Percentiles rank a stretch among this genome's conserved stretches.
phyloP scores from a whole-genome alignment of 345 rosid genomes.

The Hypericum androsaemum region DNA sequence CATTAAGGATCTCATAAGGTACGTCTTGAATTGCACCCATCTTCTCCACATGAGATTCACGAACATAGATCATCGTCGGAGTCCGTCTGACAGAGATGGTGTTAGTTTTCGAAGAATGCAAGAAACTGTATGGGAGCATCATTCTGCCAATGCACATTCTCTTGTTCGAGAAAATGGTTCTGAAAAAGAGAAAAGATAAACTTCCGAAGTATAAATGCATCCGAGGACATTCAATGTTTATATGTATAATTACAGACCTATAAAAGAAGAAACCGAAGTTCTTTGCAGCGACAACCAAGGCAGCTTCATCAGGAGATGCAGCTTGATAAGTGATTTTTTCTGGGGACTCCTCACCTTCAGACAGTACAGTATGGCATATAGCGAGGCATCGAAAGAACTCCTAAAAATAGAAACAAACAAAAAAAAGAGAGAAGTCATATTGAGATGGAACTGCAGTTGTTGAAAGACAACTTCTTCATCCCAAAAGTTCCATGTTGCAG shows the following conservation, averaged over 20 bases:
- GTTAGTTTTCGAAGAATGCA: background rate
- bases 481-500: too few species aligned
- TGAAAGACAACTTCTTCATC: too few species aligned
- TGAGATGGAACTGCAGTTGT: too few species aligned
- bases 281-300: conserved; percentile 93
- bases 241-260: conserved; percentile 32
- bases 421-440: too few species aligned
- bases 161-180: too few species aligned
- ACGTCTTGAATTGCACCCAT: conserved; percentile 82
- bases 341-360: conserved; percentile 96
- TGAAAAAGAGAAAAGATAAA: too few species aligned
- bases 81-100: conserved; percentile 56
- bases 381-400: conserved; percentile 99
- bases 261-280: conserved; percentile 96
- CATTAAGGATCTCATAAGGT: conserved; percentile 87
- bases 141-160: too few species aligned
- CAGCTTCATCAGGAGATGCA: conserved; percentile 99
- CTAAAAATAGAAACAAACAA: conserved; percentile 26
- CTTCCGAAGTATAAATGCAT: too few species aligned
- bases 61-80: conserved; percentile 83
- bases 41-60: conserved; percentile 97
- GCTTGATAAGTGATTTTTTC: conserved; percentile 93
- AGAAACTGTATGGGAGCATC: too few species aligned
- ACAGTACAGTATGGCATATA: conserved; percentile 96
- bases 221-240: background rate